phyloP scores from a whole-genome alignment of 805 yeast genomes.

The Wickerhamiella domercqiae region DNA sequence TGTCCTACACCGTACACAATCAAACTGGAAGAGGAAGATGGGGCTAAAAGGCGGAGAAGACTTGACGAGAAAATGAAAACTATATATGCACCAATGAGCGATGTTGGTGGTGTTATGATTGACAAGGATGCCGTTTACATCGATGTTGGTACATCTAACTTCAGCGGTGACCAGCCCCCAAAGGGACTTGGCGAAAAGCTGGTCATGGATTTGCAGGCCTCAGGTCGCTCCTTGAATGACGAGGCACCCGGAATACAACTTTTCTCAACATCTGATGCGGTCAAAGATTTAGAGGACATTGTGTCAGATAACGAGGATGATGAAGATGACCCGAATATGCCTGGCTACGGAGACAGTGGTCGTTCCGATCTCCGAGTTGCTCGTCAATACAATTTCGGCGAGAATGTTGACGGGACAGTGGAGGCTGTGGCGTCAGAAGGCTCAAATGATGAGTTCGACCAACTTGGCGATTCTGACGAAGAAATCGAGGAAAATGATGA shows the following conservation, averaged over 20 bases:
- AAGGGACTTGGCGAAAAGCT: conserved; percentile 75
- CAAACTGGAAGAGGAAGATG: conserved; percentile 48
- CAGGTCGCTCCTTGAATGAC: conserved; percentile 37
- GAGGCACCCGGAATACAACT: conserved; percentile 60
- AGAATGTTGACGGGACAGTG: conserved; percentile 23
- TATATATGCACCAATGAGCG: conserved; percentile 98
- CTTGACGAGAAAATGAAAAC: conserved; percentile 87
- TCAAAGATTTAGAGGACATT: conserved; percentile 31
- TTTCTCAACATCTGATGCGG: conserved; percentile 46
- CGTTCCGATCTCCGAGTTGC: conserved; percentile 51
- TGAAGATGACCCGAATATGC: conserved; percentile 16
- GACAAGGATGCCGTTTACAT: conserved; percentile 97
- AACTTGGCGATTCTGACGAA: conserved; percentile 2
- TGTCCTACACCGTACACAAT: conserved; percentile 94
- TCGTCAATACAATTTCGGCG: conserved; percentile 8
- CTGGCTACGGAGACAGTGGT: conserved; percentile 33
- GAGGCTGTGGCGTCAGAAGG: conserved; percentile 22
- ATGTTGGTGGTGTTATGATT: conserved; percentile 94
- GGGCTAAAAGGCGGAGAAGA: conserved; percentile 55
- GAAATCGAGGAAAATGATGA: conserved; percentile 2
- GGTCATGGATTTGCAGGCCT: conserved; percentile 68
- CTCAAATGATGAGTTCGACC: conserved; percentile 21
- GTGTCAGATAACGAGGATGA: conserved; percentile 24
- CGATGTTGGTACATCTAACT: conserved; percentile 47
- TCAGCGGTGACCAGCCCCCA: conserved; percentile 27